Conservation (phyloP, 2,329 filamentous ascomycete species). For the Ascochyta lentis region DNA sequence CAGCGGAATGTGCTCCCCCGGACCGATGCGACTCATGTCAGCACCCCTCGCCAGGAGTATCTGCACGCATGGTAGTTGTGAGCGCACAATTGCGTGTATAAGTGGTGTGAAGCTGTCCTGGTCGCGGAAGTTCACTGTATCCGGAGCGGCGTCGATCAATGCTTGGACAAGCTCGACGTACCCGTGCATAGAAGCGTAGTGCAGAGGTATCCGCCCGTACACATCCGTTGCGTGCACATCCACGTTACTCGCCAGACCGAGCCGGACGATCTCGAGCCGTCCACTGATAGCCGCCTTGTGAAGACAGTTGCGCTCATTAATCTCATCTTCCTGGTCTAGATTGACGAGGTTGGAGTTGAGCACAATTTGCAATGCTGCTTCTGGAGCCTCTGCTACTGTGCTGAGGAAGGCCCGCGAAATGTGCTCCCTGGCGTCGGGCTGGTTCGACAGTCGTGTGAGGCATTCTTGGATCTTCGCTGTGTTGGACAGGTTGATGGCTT, state of each 20-base stretch:
- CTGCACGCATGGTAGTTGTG: constrained; percentile 80
- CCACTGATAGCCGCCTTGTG: constrained; percentile 97
- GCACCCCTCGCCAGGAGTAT: constrained; percentile 78
- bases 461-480: constrained; percentile 79
- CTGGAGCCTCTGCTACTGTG: constrained; percentile 83
- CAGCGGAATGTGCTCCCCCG: constrained; percentile 89
- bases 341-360: constrained; percentile 84
- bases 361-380: constrained; percentile 76
- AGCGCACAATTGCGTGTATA: constrained; percentile 92
- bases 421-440: constrained; percentile 71
- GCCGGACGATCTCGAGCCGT: constrained; percentile 76
- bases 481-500: constrained; percentile 85
- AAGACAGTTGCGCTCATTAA: constrained; percentile 95
- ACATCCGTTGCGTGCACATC: constrained; percentile 84
- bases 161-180: constrained; percentile 81
- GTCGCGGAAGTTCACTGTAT: constrained; percentile 86
- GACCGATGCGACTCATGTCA: constrained; percentile 83
- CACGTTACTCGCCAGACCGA: constrained; percentile 77
- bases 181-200: constrained; percentile 97
- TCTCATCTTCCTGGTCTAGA: constrained; percentile 93
- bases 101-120: constrained; percentile 97
- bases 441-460: constrained; percentile 71
- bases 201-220: constrained; percentile 89
- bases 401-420: constrained; percentile 90
- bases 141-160: constrained; percentile 71